phyloP scores from a whole-genome alignment of 1,284 basidiomycete species.

The Pyrrhoderma lamaoense region DNA sequence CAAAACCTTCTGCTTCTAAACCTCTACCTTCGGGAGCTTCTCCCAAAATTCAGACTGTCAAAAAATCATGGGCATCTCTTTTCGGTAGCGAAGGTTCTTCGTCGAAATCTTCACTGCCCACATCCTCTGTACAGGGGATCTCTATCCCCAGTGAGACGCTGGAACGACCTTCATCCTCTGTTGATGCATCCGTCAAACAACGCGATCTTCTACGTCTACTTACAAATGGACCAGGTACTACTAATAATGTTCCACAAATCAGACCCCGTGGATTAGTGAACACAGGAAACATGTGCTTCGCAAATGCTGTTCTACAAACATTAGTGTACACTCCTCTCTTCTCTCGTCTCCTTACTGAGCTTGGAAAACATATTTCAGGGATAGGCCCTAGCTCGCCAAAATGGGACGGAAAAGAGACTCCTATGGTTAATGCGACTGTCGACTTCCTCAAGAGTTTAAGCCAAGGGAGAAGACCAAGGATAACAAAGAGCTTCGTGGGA shows the following conservation, averaged over 20 bases:
- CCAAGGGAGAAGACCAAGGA: conserved; percentile 31
- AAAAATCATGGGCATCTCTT: conserved; percentile 75
- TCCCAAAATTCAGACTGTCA: conserved; percentile 31
- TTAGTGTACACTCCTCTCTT: conserved; percentile 88
- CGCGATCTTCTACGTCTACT: conserved; percentile 53
- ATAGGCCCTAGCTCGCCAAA: conserved; percentile 29
- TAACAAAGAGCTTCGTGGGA: conserved; percentile 16
- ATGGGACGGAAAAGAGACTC: conserved; percentile 46
- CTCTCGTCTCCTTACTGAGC: conserved; percentile 68
- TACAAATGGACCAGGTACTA: conserved; percentile 36
- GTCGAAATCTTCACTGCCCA: conserved; percentile 44
- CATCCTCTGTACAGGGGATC: conserved; percentile 59
- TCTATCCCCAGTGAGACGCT: conserved; percentile 46
- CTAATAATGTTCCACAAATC: conserved; percentile 33
- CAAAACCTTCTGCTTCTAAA: no score
- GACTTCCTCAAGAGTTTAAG: conserved; percentile 79
- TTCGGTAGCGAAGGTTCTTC: conserved; percentile 39
- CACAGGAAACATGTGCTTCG: conserved; percentile 97
- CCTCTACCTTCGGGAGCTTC: conserved; percentile 16
- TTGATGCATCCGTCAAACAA: conserved; percentile 37
- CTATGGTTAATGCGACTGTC: conserved; percentile 79
- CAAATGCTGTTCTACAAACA: conserved; percentile 89
- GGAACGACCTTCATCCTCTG: conserved; percentile 21
- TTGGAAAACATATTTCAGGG: conserved; percentile 46
- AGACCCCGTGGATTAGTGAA: conserved; percentile 85